A percentile compares a stretch with the other conserved stretches of the same genome.
phyloP scores from a whole-genome alignment of 768 basidiomycete genomes.

The Serendipita vermifera region DNA sequence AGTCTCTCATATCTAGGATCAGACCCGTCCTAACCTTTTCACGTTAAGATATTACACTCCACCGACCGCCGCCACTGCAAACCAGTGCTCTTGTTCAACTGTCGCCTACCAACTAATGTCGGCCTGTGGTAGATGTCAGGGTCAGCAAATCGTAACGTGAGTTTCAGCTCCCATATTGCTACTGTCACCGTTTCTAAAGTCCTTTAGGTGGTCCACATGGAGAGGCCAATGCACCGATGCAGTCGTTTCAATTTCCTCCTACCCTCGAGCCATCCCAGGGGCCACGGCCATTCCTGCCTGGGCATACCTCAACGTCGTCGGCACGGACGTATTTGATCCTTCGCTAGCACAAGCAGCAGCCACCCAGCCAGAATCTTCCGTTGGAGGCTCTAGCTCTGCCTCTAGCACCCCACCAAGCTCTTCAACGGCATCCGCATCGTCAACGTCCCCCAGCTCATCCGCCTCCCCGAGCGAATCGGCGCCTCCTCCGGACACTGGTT shows the following conservation, averaged over 20 bases:
- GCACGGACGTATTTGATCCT: constrained; percentile 30
- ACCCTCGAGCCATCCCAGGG: constrained; percentile 34
- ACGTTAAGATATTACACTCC: neutral
- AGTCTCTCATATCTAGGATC: neutral
- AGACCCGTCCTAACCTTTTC: neutral
- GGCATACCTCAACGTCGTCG: constrained; percentile 46
- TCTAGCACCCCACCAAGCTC: constrained; percentile 13
- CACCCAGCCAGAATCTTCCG: constrained; percentile 34
- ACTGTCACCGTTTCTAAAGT: constrained; percentile 1
- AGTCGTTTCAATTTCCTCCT: constrained; percentile 25
- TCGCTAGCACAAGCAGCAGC: constrained; percentile 25
- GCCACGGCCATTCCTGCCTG: constrained; percentile 44
- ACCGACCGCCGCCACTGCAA: neutral
- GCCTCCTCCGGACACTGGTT: constrained; percentile 23
- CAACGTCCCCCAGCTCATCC: constrained; percentile 21
- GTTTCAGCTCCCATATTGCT: constrained; percentile 11
- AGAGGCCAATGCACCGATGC: constrained; percentile 21
- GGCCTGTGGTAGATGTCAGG: constrained; percentile 48
- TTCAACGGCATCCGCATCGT: constrained; percentile 1
- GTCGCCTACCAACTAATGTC: constrained; percentile 43
- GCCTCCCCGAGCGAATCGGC: neutral
- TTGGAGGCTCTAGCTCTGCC: constrained; percentile 24
- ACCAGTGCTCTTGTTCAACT: constrained; percentile 40
- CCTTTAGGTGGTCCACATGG: constrained; percentile 12
- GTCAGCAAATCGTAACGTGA: constrained; percentile 28